phyloP scores from a whole-genome alignment of 371 early-diverging fungal genomes.

The Coemansia sp. region DNA sequence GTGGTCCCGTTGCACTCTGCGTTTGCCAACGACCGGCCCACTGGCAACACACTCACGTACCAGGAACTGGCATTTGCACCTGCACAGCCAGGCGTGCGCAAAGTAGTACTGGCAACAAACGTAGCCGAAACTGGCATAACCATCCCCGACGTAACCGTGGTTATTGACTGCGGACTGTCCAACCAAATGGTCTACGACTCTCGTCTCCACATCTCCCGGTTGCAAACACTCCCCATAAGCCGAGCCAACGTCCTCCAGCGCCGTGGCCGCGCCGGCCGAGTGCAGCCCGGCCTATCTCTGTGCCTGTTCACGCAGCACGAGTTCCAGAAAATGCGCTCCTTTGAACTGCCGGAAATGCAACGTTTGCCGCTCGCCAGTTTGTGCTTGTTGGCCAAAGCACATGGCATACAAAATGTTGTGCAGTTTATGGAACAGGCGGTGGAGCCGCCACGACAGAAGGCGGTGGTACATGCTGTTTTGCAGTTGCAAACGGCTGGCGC shows the following conservation, averaged over 20 bases:
- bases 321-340: conserved; percentile 59
- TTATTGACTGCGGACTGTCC: conserved; percentile 90
- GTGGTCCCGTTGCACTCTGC: conserved; percentile 71
- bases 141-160: conserved; percentile 91
- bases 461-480: conserved; percentile 67
- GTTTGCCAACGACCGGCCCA: conserved; percentile 69
- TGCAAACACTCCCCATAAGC: conserved; percentile 72
- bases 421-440: conserved; percentile 67
- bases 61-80: conserved; percentile 67
- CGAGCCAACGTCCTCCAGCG: conserved; percentile 88
- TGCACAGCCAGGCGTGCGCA: conserved; percentile 59
- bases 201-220: conserved; percentile 63
- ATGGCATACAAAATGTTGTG: conserved; percentile 58
- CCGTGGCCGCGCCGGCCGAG: conserved; percentile 91
- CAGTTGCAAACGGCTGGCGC: conserved; percentile 61
- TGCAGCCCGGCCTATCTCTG: conserved; percentile 78
- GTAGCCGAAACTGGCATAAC: conserved; percentile 96
- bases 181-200: conserved; percentile 77
- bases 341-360: conserved; percentile 75
- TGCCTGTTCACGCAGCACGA: conserved; percentile 65
- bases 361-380: conserved; percentile 80
- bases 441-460: conserved; percentile 71
- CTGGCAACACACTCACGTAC: conserved; percentile 65
- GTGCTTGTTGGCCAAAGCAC: conserved; percentile 77
- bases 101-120: conserved; percentile 89